These are phyloP conservation scores for Pharus latifolius DNA, from an alignment of 176 grass and related monocot genomes.

Conservation along the genomic window DNA sequence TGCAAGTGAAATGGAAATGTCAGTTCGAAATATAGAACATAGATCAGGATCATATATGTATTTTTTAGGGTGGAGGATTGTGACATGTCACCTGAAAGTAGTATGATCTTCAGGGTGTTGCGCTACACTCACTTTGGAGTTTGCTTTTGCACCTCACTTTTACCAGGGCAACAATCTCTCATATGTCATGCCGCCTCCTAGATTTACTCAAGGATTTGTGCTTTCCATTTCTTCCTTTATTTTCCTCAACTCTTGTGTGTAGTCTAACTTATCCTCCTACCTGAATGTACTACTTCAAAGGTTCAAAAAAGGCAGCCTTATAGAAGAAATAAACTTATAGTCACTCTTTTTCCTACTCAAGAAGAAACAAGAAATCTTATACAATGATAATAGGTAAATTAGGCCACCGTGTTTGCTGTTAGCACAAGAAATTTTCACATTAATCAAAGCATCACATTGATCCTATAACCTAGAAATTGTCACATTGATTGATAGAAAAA, in stretches of 20 bases:
- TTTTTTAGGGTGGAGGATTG: background rate
- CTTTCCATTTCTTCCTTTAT: background rate
- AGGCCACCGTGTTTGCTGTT: too few relatives aligned
- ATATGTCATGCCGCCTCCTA: slow-evolving; percentile 23
- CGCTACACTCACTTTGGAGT: slow-evolving; percentile 28
- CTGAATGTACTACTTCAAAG: background rate
- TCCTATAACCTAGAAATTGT: too few relatives aligned
- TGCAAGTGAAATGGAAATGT: background rate
- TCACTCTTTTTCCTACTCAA: slow-evolving; percentile 8
- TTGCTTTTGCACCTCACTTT: slow-evolving; percentile 19
- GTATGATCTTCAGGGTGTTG: slow-evolving; percentile 11
- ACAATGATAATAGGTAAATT: too few relatives aligned
- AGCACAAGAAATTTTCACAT: too few relatives aligned
- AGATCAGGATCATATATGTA: background rate
- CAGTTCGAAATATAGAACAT: background rate
- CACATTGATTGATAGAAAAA: too few relatives aligned
- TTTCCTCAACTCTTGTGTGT: slow-evolving; percentile 5
- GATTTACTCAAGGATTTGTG: slow-evolving; percentile 24
- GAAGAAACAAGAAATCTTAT: background rate
- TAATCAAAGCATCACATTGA: too few relatives aligned
- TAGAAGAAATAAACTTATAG: background rate
- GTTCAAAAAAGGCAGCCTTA: background rate
- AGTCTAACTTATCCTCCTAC: slow-evolving; percentile 27
- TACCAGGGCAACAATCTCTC: slow-evolving; percentile 12
- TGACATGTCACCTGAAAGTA: slow-evolving; percentile 24